Evolutionary conservation across 805 yeast species (phyloP).

Genomic region (Barnettozyma sp.): DNA sequence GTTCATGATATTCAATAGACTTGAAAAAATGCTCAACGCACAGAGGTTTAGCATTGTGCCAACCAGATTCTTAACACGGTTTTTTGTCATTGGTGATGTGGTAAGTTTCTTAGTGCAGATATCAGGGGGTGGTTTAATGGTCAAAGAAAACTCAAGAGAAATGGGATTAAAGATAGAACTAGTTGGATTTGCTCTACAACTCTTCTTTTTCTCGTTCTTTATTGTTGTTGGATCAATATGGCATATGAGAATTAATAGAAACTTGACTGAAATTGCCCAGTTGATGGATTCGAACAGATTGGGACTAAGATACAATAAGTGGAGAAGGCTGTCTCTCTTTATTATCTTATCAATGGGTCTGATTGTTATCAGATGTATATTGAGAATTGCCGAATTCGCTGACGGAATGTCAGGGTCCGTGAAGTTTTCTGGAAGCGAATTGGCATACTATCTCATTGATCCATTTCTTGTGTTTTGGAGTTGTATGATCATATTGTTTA

Average conservation of each 20-base stretch:
- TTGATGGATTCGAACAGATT: background rate
- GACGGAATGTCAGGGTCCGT: background rate
- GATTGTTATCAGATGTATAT: slow-evolving; percentile 4
- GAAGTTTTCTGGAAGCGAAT: background rate
- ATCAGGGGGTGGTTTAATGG: slow-evolving; percentile 1
- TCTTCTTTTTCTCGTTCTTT: slow-evolving; percentile 1
- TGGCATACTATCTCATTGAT: slow-evolving; percentile 7
- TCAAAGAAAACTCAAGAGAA: background rate
- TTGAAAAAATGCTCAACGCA: slow-evolving; percentile 3
- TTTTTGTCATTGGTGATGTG: slow-evolving; percentile 5
- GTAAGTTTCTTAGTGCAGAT: slow-evolving; percentile 4
- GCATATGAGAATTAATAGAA: background rate
- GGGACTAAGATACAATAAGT: slow-evolving; percentile 1
- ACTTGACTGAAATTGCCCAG: slow-evolving; percentile 1
- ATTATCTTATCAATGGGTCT: slow-evolving; percentile 2
- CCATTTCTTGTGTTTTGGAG: slow-evolving; percentile 4
- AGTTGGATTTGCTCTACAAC: slow-evolving; percentile 5
- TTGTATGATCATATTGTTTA: background rate
- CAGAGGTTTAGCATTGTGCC: slow-evolving; percentile 3
- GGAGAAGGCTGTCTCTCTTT: background rate
- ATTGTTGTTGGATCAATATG: background rate
- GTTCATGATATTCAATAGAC: slow-evolving; percentile 5
- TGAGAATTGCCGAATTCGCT: slow-evolving; percentile 4
- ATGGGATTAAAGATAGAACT: background rate
- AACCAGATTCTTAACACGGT: slow-evolving; percentile 1